Base-by-base conservation (phyloP, 1,139 yeast species). In the Yamadazyma oceani region DNA sequence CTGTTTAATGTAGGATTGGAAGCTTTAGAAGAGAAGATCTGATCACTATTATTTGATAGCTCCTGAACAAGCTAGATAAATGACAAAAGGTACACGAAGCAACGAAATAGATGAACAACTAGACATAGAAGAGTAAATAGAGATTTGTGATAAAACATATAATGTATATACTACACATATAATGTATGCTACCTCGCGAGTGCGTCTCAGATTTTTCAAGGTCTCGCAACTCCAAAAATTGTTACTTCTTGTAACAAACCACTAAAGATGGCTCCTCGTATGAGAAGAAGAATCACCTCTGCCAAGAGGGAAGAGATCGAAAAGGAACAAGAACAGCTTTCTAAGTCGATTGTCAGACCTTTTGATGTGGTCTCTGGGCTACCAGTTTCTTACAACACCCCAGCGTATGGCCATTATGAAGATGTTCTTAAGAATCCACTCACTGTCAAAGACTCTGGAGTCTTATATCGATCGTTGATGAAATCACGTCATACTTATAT, bases 401-500 rank as follows among this genome's bases (percentile, higher is more conserved):
- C 92, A 0, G 87, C 89, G 32, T 74, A 78, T 48, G 71, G 69
- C 1, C 59, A 59, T 40, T 66, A 63, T 49, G 71, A 66, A 41
- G 67, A 72, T 10, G 69, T 77, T 3, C 63, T 88, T 25, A 76
- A 77, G 32, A 77, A 78, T 41, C 87, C 95, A 2, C 62, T 88
- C 26, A 75, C 87, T 0, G 72, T 85, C 4, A 79, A 79, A 50
- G 96, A 88, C 51, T 73, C 88, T 28, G 88, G 85, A 0, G 85
- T 82, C 0, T 55, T 84, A 19, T 83, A 83, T 49, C 74, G 82
- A 35, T 83, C 97, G 1, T 60, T 90, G 39, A 75, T 85, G 55
- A 78, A 78, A 36, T 89, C 97, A 0, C 69, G 97, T 27, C 73
- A 73, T 44, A 80, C 80, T 12, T 90, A 94, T 80, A 65, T 83